Conservation (phyloP, 2,329 filamentous ascomycete genomes). For the Alternaria sp. region DNA sequence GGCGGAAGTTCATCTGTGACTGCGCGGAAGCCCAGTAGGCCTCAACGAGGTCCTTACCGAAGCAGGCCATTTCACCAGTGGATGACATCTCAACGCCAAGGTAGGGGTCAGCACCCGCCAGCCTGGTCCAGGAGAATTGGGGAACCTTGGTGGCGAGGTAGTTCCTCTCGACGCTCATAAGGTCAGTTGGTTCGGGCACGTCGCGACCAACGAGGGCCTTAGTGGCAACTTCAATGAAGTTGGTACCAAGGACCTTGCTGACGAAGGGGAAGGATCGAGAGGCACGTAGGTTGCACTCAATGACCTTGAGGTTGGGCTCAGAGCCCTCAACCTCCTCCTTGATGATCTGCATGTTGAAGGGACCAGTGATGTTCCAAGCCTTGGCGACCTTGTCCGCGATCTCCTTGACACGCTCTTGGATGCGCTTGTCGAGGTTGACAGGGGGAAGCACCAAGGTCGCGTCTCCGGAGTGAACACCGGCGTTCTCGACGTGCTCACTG, state of each 20-base stretch:
- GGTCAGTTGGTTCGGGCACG: slow-evolving; percentile 84
- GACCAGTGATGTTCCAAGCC: slow-evolving; percentile 96
- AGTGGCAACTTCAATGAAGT: slow-evolving; percentile 96
- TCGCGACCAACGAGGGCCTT: slow-evolving; percentile 87
- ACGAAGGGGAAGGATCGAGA: slow-evolving; percentile 98
- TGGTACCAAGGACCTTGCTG: slow-evolving; percentile 93
- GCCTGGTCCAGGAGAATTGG: slow-evolving; percentile 98
- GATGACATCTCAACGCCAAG: slow-evolving; percentile 97
- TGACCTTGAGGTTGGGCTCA: slow-evolving; percentile 86
- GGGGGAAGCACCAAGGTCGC: slow-evolving; percentile 94
- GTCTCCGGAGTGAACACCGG: slow-evolving; percentile 97
- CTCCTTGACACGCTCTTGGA: slow-evolving; percentile 89
- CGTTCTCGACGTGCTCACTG: slow-evolving; percentile 95
- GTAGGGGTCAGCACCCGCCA: slow-evolving; percentile 96
- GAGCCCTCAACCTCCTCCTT: slow-evolving; percentile 83
- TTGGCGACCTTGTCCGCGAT: slow-evolving; percentile 96
- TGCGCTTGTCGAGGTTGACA: slow-evolving; percentile 75
- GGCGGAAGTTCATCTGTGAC: slow-evolving; percentile 98
- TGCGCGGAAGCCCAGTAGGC: slow-evolving; percentile 98
- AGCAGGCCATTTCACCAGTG: slow-evolving; percentile 98
- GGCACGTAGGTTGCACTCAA: slow-evolving; percentile 97
- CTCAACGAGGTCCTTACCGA: slow-evolving; percentile 93
- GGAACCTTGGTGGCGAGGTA: slow-evolving; percentile 98
- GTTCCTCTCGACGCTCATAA: slow-evolving; percentile 88
- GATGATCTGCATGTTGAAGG: slow-evolving; percentile 99